phyloP scores from a whole-genome alignment of 208 protist species.

The Crithidia bombi region DNA sequence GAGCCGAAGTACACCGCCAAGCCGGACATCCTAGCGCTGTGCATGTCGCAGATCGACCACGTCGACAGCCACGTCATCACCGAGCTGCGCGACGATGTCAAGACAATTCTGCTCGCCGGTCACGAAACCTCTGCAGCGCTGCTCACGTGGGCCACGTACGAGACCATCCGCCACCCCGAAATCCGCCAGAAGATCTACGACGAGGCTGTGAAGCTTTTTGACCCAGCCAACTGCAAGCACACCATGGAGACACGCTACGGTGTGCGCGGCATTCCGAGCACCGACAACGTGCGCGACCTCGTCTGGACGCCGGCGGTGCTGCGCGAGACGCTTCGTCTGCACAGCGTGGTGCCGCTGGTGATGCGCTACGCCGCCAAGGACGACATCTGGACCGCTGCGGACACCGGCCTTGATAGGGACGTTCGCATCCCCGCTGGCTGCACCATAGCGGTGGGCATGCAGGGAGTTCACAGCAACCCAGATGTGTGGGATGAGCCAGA shows the following conservation, averaged over 20 bases:
- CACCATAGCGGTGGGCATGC: conserved; percentile 80
- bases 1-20: conserved; percentile 42
- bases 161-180: conserved; percentile 72
- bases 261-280: conserved; percentile 59
- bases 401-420: conserved; percentile 79
- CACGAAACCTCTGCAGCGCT: conserved; percentile 91
- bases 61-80: conserved; percentile 55
- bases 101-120: conserved; percentile 90
- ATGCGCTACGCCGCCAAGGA: conserved; percentile 82
- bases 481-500: conserved; percentile 84
- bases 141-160: conserved; percentile 92
- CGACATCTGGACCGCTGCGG: conserved; percentile 68
- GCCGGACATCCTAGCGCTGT: conserved; percentile 79
- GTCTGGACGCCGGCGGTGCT: conserved; percentile 81
- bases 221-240: conserved; percentile 59
- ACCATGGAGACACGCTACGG: conserved; percentile 71
- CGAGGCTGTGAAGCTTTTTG: conserved; percentile 77
- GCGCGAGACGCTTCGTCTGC: conserved; percentile 84
- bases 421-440: conserved; percentile 76
- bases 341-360: conserved; percentile 88
- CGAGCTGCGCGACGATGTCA: conserved; percentile 88
- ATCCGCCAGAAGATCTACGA: conserved; percentile 55
- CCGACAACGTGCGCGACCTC: conserved; percentile 65
- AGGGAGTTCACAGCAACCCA: conserved; percentile 80
- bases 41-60: conserved; percentile 82